phyloP scores from a whole-genome alignment of 306 rosid species.

The Cajanus cajan region DNA sequence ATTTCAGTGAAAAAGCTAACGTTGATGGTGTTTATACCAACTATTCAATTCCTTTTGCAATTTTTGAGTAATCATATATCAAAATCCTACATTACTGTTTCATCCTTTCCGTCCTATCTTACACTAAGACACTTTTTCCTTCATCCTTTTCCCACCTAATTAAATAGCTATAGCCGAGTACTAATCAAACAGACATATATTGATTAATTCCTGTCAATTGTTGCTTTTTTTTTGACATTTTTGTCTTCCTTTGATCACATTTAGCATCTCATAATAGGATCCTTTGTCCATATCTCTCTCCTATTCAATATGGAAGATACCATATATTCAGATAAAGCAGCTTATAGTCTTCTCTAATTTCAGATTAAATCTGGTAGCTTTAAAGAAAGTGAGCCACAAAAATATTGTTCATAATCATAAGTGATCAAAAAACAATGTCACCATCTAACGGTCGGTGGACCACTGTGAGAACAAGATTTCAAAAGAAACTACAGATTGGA shows the following conservation, averaged over 20 bases:
- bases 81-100: conserved; percentile 3
- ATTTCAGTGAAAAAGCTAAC: conserved; percentile 28
- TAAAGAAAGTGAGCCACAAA: neutral
- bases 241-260: conserved; percentile 30
- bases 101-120: conserved; percentile 29
- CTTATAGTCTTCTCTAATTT: conserved; percentile 11
- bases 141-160: conserved; percentile 29
- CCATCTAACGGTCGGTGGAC: conserved; percentile 17
- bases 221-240: conserved; percentile 32
- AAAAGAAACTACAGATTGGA: neutral
- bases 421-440: conserved; percentile 13
- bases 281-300: conserved; percentile 5
- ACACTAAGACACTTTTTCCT: conserved; percentile 16
- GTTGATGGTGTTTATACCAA: conserved; percentile 18
- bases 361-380: neutral
- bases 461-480: neutral
- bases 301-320: conserved; percentile 20
- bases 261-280: conserved; percentile 1
- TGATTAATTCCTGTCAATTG: neutral
- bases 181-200: conserved; percentile 26
- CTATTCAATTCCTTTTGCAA: conserved; percentile 2
- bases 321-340: neutral
- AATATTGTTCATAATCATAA: neutral
- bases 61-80: conserved; percentile 19
- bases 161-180: neutral